Evolutionary conservation across 163 green algal species (phyloP).

Genomic region (Scenedesmus sp.): DNA sequence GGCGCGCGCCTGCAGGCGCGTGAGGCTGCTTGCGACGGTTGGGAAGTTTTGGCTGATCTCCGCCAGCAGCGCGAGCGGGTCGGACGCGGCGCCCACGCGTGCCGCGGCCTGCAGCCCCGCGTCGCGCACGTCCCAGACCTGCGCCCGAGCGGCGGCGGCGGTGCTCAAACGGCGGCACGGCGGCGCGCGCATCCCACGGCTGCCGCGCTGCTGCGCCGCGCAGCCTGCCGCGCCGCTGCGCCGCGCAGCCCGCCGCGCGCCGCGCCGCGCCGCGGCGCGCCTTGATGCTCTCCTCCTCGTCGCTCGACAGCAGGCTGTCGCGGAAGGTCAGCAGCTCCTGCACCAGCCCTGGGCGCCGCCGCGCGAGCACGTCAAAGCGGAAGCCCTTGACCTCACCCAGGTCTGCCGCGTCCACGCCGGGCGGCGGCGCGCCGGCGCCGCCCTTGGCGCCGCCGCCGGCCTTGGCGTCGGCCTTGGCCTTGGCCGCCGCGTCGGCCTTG

Average conservation of each 20-base stretch:
- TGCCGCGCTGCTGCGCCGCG: too few species aligned
- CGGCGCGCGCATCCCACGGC: neutral
- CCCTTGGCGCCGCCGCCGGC: neutral
- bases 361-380: constrained; percentile 71
- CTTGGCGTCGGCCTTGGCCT: constrained; percentile 16
- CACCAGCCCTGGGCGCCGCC: constrained; percentile 61
- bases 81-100: constrained; percentile 62
- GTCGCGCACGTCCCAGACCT: constrained; percentile 88
- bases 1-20: constrained; percentile 46
- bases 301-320: constrained; percentile 68
- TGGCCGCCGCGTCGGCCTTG: constrained; percentile 49
- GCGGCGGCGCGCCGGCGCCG: neutral
- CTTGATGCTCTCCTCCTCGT: constrained; percentile 69
- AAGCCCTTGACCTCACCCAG: constrained; percentile 75
- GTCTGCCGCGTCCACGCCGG: constrained; percentile 7
- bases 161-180: neutral
- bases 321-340: constrained; percentile 83
- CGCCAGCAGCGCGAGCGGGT: constrained; percentile 77
- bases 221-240: too few species aligned
- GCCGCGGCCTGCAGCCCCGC: constrained; percentile 89
- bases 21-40: constrained; percentile 74
- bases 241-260: too few species aligned
- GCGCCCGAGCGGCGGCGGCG: neutral
- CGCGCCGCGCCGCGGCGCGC: neutral
- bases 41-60: constrained; percentile 88